Evolutionary conservation across 768 basidiomycete genomes (phyloP).

Genomic region (Tricholoma bakamatsutake): DNA sequence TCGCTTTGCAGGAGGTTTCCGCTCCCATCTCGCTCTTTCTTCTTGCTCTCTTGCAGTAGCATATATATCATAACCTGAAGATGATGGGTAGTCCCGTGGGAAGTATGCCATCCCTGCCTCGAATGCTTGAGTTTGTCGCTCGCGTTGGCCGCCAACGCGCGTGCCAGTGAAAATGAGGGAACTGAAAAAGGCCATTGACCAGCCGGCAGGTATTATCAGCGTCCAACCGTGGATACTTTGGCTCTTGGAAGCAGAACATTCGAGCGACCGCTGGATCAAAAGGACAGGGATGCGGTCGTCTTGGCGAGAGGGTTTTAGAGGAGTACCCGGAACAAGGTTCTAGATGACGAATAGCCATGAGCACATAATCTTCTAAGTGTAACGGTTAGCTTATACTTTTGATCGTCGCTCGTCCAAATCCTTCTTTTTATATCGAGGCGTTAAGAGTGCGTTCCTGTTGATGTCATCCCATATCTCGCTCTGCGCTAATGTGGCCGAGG

Average conservation of each 20-base stretch:
- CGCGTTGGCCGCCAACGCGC: slow-evolving; percentile 79
- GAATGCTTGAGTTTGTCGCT: slow-evolving; percentile 74
- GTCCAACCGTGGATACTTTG: slow-evolving; percentile 80
- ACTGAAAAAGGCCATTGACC: slow-evolving; percentile 85
- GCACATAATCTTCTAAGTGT: neutral
- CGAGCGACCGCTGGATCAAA: slow-evolving; percentile 74
- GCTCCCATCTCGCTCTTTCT: slow-evolving; percentile 61
- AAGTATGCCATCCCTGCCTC: slow-evolving; percentile 74
- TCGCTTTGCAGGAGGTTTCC: slow-evolving; percentile 86
- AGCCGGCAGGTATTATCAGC: slow-evolving; percentile 79
- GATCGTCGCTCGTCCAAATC: slow-evolving; percentile 82
- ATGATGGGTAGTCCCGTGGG: slow-evolving; percentile 74
- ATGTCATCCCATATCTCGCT: slow-evolving; percentile 72
- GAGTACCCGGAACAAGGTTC: slow-evolving; percentile 75
- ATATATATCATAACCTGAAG: slow-evolving; percentile 46
- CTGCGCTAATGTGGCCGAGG: slow-evolving; percentile 51
- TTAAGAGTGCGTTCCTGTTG: slow-evolving; percentile 43
- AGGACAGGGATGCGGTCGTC: slow-evolving; percentile 84
- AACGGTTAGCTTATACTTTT: slow-evolving; percentile 39
- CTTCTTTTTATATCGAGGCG: slow-evolving; percentile 71
- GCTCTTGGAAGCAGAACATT: slow-evolving; percentile 25
- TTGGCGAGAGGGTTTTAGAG: slow-evolving; percentile 56
- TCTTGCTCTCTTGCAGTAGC: slow-evolving; percentile 42
- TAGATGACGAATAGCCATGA: slow-evolving; percentile 21
- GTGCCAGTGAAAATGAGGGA: slow-evolving; percentile 82